Evolutionary conservation across 164 flowering plant genomes (phyloP).

Genomic region (Macadamia tetraphylla): DNA sequence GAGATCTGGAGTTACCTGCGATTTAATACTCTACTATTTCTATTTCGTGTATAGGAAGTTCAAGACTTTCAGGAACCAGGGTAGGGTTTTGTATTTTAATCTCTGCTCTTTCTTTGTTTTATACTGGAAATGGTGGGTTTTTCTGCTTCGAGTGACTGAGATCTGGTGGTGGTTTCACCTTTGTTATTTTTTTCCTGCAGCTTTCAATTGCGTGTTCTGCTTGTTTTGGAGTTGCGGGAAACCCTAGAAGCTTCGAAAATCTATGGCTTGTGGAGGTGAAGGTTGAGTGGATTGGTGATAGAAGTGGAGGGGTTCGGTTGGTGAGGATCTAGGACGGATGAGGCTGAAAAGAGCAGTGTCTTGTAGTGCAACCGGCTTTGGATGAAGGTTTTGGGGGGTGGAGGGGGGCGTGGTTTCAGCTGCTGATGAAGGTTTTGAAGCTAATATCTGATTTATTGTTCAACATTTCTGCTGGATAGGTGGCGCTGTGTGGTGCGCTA

Average conservation of each 20-base stretch:
- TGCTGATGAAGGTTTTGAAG: neutral
- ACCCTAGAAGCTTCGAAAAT: neutral
- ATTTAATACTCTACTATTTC: neutral
- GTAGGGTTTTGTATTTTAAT: slow-evolving; percentile 2
- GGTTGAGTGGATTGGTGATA: slow-evolving; percentile 4
- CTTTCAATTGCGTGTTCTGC: neutral
- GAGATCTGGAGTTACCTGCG: neutral
- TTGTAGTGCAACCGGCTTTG: slow-evolving; percentile 44
- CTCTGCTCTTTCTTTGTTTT: neutral
- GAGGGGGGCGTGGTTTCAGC: neutral
- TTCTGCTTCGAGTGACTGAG: neutral
- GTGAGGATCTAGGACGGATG: slow-evolving; percentile 25
- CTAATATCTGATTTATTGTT: neutral
- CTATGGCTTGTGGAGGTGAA: slow-evolving; percentile 1
- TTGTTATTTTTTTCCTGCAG: neutral
- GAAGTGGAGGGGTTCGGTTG: slow-evolving; percentile 19
- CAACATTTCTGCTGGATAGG: neutral
- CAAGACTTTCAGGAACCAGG: neutral
- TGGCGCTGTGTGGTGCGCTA: neutral
- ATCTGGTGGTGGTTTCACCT: slow-evolving; percentile 3
- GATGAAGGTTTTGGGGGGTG: slow-evolving; percentile 25
- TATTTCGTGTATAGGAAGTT: neutral
- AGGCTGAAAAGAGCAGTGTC: slow-evolving; percentile 31
- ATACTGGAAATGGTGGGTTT: neutral
- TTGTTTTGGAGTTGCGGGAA: neutral